Conservation (phyloP, 1,284 basidiomycete species). For the Cryptococcus depauperatus region DNA sequence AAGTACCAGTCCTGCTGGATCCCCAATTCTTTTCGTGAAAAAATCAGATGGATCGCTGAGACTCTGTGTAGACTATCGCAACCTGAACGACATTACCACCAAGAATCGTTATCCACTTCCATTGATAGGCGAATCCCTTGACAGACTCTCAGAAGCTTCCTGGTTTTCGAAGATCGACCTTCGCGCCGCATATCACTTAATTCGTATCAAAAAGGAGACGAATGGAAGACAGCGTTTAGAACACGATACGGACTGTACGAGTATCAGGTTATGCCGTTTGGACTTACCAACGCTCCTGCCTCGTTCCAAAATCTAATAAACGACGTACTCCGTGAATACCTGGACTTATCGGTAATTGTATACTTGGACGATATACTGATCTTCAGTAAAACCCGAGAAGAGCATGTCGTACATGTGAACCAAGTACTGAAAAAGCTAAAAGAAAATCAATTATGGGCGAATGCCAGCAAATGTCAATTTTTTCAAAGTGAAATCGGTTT, state of each 20-base stretch:
- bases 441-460: too few species aligned
- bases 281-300: too few species aligned
- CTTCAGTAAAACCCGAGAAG: too few species aligned
- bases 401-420: too few species aligned
- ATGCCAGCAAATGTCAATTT: too few species aligned
- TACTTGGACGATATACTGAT: too few species aligned
- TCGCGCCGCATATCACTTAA: constrained; percentile 27
- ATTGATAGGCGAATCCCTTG: constrained; percentile 19
- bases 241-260: constrained; percentile 42
- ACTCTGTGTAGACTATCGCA: background rate
- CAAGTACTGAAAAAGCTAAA: too few species aligned
- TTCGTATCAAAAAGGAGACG: constrained; percentile 26
- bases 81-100: background rate
- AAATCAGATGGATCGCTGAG: background rate
- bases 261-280: constrained; percentile 45
- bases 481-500: too few species aligned
- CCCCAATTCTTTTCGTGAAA: background rate
- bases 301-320: too few species aligned
- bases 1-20: background rate
- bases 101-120: constrained; percentile 13
- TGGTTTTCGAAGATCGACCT: constrained; percentile 39
- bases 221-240: constrained; percentile 31
- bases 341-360: too few species aligned
- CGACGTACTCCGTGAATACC: too few species aligned
- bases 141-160: constrained; percentile 27